phyloP scores from a whole-genome alignment of 495 filamentous ascomycete species.

The Penicillium pancosmium region DNA sequence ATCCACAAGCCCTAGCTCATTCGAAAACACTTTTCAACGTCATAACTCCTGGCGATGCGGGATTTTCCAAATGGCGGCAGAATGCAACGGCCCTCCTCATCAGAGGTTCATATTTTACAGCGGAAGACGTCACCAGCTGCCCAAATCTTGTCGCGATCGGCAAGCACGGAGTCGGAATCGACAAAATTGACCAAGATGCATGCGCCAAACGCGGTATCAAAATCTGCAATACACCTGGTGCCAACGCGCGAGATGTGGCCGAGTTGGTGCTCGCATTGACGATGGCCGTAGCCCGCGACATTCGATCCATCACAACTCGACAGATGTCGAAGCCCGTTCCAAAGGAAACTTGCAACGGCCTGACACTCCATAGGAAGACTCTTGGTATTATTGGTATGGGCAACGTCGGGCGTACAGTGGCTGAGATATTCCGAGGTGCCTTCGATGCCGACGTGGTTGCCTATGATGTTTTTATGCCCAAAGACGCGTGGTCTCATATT shows the following conservation, averaged over 20 bases:
- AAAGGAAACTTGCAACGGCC: constrained; percentile 34
- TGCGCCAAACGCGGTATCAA: constrained; percentile 47
- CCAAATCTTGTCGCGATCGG: constrained; percentile 35
- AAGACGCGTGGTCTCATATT: constrained; percentile 34
- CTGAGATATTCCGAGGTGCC: constrained; percentile 38
- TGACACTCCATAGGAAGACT: constrained; percentile 35
- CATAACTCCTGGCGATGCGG: constrained; percentile 24
- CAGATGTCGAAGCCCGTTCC: constrained; percentile 32
- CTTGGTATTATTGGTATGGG: constrained; percentile 46
- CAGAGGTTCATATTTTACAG: constrained; percentile 30
- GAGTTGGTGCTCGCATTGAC: constrained; percentile 37
- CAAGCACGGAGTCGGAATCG: constrained; percentile 54
- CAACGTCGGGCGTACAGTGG: constrained; percentile 38
- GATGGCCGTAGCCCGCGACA: constrained; percentile 32
- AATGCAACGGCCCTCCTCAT: constrained; percentile 27
- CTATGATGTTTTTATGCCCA: constrained; percentile 34
- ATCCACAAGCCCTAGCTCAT: constrained; percentile 24
- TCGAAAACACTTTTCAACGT: constrained; percentile 30
- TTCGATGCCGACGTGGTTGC: constrained; percentile 36
- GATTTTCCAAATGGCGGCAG: constrained; percentile 26
- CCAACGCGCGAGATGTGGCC: constrained; percentile 40
- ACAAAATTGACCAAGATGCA: constrained; percentile 53
- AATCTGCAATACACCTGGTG: constrained; percentile 53
- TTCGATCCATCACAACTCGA: constrained; percentile 35
- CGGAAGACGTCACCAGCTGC: constrained; percentile 30